phyloP scores from a whole-genome alignment of 768 basidiomycete species.

The Rhodosporidiobolus sp. region DNA sequence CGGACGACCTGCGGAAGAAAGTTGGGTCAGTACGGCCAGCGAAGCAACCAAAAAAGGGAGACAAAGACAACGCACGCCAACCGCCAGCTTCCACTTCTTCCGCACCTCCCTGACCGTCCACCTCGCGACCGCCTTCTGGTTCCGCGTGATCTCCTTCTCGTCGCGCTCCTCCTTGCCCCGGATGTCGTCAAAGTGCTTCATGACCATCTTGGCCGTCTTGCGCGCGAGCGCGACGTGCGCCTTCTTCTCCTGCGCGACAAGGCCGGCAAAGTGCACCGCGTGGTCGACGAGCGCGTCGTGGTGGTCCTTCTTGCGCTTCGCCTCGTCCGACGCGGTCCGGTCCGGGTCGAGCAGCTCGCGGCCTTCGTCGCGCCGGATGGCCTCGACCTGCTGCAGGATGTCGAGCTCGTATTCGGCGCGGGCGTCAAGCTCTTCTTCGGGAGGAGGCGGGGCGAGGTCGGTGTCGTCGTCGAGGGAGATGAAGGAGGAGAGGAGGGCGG shows the following conservation, averaged over 20 bases:
- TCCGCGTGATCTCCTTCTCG: constrained; percentile 62
- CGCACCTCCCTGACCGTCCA: constrained; percentile 66
- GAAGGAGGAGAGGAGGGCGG: constrained; percentile 64
- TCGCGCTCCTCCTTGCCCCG: constrained; percentile 63
- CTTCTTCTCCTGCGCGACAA: constrained; percentile 51
- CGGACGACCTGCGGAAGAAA: constrained; percentile 61
- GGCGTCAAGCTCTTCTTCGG: constrained; percentile 45
- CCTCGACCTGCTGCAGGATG: constrained; percentile 53
- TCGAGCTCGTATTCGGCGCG: constrained; percentile 54
- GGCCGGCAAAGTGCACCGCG: constrained; percentile 46
- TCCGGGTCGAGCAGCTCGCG: constrained; percentile 53
- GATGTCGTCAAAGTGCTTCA: constrained; percentile 70
- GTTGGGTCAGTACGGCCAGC: neutral
- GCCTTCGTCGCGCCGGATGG: constrained; percentile 56
- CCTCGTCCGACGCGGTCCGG: constrained; percentile 36
- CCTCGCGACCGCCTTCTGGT: constrained; percentile 65
- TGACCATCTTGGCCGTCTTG: constrained; percentile 63
- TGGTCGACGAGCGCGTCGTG: constrained; percentile 50
- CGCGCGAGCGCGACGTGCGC: constrained; percentile 50
- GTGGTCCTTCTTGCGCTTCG: constrained; percentile 44
- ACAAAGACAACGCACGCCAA: constrained; percentile 61
- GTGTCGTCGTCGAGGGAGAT: constrained; percentile 55
- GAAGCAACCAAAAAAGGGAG: too few species aligned
- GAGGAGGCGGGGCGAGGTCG: constrained; percentile 44
- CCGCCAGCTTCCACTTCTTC: constrained; percentile 82